Conservation (phyloP, 164 flowering plant genomes). For the Vitis vinifera region ASM3070453v1 NC_081823.1:7344501-7345000, state of each 20-base stretch:
- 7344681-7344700: slow-evolving; percentile 67
- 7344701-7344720: slow-evolving; percentile 71
- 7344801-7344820: slow-evolving; percentile 17
- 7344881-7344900: background rate
- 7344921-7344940: background rate
- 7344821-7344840: slow-evolving; percentile 5
- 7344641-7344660: slow-evolving; percentile 52
- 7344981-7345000: no score
- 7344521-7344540: slow-evolving; percentile 80
- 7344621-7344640: slow-evolving; percentile 63
- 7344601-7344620: slow-evolving; percentile 62
- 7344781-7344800: background rate
- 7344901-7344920: background rate
- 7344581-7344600: slow-evolving; percentile 56
- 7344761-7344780: slow-evolving; percentile 18
- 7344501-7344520: slow-evolving; percentile 60
- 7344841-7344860: background rate
- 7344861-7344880: background rate
- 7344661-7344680: slow-evolving; percentile 70
- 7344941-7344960: no score
- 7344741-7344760: slow-evolving; percentile 29
- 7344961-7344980: no score
- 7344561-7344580: slow-evolving; percentile 61
- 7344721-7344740: slow-evolving; percentile 18
- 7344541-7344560: slow-evolving; percentile 58